Conservation (phyloP, 2,329 filamentous ascomycete species). For the Parafenestella ontariensis region DNA sequence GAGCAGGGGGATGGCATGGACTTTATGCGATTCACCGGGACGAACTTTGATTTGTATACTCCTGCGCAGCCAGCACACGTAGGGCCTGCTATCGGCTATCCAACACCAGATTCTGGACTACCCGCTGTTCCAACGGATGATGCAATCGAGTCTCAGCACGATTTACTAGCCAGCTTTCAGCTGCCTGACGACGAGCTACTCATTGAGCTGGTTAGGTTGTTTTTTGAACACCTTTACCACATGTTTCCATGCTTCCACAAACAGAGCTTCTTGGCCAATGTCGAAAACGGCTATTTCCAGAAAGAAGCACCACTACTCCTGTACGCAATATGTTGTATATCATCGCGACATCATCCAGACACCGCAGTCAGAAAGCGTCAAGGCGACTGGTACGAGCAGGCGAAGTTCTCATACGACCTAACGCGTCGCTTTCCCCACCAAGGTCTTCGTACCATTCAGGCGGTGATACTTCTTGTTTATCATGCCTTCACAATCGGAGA, state of each 20-base stretch:
- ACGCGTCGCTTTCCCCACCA: slow-evolving; percentile 24
- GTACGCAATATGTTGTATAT: slow-evolving; percentile 36
- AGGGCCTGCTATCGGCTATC: background rate
- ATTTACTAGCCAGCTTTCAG: slow-evolving; percentile 9
- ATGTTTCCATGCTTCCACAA: slow-evolving; percentile 41
- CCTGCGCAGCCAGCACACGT: background rate
- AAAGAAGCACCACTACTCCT: slow-evolving; percentile 29
- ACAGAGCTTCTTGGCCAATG: slow-evolving; percentile 18
- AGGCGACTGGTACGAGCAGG: slow-evolving; percentile 38
- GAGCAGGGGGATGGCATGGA: background rate
- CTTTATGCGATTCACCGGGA: slow-evolving; percentile 14
- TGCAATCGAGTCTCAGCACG: slow-evolving; percentile 4
- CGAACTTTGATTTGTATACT: slow-evolving; percentile 14
- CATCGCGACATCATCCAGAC: slow-evolving; percentile 32
- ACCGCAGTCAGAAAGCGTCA: slow-evolving; percentile 21
- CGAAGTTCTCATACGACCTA: slow-evolving; percentile 37
- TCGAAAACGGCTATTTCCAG: slow-evolving; percentile 23
- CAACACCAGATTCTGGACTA: background rate
- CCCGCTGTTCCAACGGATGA: background rate
- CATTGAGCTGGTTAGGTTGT: slow-evolving; percentile 31
- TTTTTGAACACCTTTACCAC: slow-evolving; percentile 33
- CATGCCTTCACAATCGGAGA: slow-evolving; percentile 35
- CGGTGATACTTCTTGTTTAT: slow-evolving; percentile 30
- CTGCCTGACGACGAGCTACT: slow-evolving; percentile 25
- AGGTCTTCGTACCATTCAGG: slow-evolving; percentile 35